Conservation (phyloP, 2,329 filamentous ascomycete genomes). For the Neocatenulostroma microsporum region DNA sequence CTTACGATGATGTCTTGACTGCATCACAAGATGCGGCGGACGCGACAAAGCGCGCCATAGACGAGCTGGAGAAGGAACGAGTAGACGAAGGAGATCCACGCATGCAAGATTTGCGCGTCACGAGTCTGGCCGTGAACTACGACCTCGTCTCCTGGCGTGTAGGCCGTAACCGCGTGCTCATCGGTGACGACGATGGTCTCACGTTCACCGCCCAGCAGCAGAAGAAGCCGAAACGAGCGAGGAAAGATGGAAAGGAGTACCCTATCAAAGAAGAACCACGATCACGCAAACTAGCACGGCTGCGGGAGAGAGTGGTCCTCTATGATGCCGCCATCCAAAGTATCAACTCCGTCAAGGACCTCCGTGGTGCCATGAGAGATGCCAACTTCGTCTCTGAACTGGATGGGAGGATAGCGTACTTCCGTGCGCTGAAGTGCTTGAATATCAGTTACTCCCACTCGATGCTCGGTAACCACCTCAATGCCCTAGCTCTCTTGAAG, state of each 20-base stretch:
- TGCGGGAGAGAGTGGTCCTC: conserved; percentile 79
- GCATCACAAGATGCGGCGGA: conserved; percentile 91
- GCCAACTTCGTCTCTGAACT: conserved; percentile 66
- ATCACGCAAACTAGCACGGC: conserved; percentile 66
- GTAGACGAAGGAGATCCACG: conserved; percentile 73
- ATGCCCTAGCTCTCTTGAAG: conserved; percentile 77
- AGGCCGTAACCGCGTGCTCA: conserved; percentile 81
- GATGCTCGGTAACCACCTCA: conserved; percentile 61
- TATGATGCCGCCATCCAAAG: conserved; percentile 90
- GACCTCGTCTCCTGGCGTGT: conserved; percentile 91
- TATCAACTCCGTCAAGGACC: conserved; percentile 78
- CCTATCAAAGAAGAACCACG: conserved; percentile 55
- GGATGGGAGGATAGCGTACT: conserved; percentile 72
- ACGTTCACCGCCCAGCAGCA: conserved; percentile 45
- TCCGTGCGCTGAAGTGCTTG: conserved; percentile 79
- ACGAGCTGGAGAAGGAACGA: conserved; percentile 77
- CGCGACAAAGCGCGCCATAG: conserved; percentile 84
- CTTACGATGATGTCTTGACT: conserved; percentile 85
- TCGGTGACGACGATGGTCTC: conserved; percentile 73
- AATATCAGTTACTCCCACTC: conserved; percentile 80
- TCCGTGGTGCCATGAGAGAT: conserved; percentile 85
- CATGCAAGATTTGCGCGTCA: conserved; percentile 89
- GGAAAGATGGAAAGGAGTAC: conserved; percentile 42
- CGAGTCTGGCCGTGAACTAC: conserved; percentile 87
- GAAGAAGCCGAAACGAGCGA: conserved; percentile 47